Evolutionary conservation across 2,329 filamentous ascomycete species (phyloP), one percentile per base, ranked within the genome.

Genomic region (Claviceps lovelessii): DNA sequence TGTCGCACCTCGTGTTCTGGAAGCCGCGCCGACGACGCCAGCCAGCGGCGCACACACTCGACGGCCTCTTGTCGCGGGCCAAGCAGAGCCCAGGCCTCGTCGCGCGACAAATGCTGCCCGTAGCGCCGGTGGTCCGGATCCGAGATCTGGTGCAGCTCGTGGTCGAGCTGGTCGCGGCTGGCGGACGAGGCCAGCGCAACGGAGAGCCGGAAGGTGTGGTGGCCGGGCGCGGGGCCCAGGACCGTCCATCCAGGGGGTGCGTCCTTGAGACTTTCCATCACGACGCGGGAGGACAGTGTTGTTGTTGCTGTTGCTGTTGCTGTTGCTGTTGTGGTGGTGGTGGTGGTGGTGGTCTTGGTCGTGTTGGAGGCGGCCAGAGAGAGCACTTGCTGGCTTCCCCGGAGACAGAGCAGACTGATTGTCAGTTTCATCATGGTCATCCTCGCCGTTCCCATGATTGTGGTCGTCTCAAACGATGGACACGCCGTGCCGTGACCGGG

Each of bases 21-120:
- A 33, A 74, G 60, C 23, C 23, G 23, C 31, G 72, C 72, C 28
- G 66, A 68, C 3, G 65, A 62, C 5, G 63, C 59, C 5, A 80
- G 68, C 77, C 77, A 80, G 49, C 62, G 56, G 9, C 70, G 65
- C 15, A 79, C 70, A 0, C 70, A 63, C 6, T 68, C 61, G 1
- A 70, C 63, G 0, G 75, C 68, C 3, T 67, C 62, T 9, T 63
- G 60, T 15, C 63, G 68, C 0, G 77, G 77, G 5, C 67, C 68
- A 29, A 80, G 68, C 58, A 80, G 70, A 10, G 69, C 67, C 54
- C 74, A 72, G 54, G 79, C 73, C 57, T 77, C 72, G 10, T 75
- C 68, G 8, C 73, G 70, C 17, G 69, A 65, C 59, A 78, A 70
- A 58, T 79, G 72, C 47, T 72, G 68, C 19, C 78, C 76, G 56